Evolutionary conservation across 352 stramenopile species (phyloP), one percentile per base, ranked within the genome.

Genomic region (Globisporangium sylvaticum): DNA sequence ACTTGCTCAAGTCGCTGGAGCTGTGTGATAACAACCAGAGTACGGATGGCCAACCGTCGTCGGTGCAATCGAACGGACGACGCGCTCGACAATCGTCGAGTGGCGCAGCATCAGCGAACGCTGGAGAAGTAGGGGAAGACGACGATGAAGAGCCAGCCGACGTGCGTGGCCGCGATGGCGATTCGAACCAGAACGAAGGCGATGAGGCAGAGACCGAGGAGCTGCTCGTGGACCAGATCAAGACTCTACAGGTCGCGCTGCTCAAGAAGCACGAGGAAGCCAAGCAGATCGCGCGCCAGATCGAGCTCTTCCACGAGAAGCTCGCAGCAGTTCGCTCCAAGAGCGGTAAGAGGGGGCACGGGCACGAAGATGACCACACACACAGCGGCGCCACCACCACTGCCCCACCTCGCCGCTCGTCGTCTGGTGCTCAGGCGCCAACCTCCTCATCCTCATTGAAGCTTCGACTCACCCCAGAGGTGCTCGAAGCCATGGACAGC

Each of bases 221-320:
- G 48, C 72, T 81, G 31, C 71, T 95, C 22, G 61, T 87, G 14
- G 69, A 84, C 29, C 76, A 91, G 53, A 90, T 95, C 54, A 81
- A 90, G 32, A 69, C 84, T 22, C 73, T 95, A 4, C 80, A 91
- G 55, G 65, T 84, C 1, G 83, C 84, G 56, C 69, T 95, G 10
- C 63, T 83, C 12, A 83, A 80, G 62, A 95, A 95, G 60, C 79
- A 93, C 57, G 84, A 95, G 76, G 87, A 95, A 69, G 80, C 78
- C 14, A 88, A 87, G 62, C 76, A 87, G 58, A 87, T 90, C 48
- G 80, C 80, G 9, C 73, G 78, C 1, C 78, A 87, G 29, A 69
- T 90, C 29, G 80, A 88, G 42, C 65, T 71, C 37, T 88, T 66
- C 53, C 78, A 83, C 14, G 78, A 85, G 27, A 83, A 83, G 60